Evolutionary conservation across 169 alveolate genomes (phyloP), one percentile per base, ranked within the genome.

Genomic region (Plasmodium adleri): DNA sequence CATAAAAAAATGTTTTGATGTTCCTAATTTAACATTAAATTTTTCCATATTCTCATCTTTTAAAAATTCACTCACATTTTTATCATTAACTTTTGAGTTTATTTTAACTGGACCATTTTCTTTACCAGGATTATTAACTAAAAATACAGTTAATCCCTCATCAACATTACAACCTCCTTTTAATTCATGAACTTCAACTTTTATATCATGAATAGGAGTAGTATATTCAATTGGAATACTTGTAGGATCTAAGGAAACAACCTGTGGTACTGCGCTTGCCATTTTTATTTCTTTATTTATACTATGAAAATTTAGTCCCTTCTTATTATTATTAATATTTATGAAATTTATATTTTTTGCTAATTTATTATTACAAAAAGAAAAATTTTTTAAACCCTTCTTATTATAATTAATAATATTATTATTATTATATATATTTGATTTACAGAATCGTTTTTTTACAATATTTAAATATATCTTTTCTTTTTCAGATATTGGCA

Each of bases 1-100:
- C 1, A 71, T 47, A 63, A 22, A 83, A 60, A 83, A 83, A n/a
- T 47, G 68, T 71, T 83, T 83, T 8, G 54, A 43, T 9, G 91
- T 71, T 9, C 91, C 91, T 83, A 83, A 12, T 72, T 83, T 83
- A 39, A 72, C 91, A 43, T 72, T 70, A 62, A 83, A 83, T 17
- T 17, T 17, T 45, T 83, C 91, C 24, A 39, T 22, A 67, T 58
- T 67, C 3, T 47, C 85, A 20, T 58, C 52, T 50, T 78, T 78
- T 20, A 83, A 43, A 70, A 83, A 70, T 59, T 56, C 91, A 24
- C 59, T 67, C 13, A 83, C 47, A 7, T 47, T 24, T 0, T 56
- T 56, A 70, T 83, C 91, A 3, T 83, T 71, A 3, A 59, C 54
- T 0, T 22, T 22, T 1, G 80, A 56, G 52, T 58, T 70, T 22